Percentiles rank a stretch among this genome's conserved stretches.
These are phyloP conservation scores for Hypoxylon sp. DNA, from an alignment of 2,329 filamentous ascomycete genomes.

Conservation along the genomic window DNA sequence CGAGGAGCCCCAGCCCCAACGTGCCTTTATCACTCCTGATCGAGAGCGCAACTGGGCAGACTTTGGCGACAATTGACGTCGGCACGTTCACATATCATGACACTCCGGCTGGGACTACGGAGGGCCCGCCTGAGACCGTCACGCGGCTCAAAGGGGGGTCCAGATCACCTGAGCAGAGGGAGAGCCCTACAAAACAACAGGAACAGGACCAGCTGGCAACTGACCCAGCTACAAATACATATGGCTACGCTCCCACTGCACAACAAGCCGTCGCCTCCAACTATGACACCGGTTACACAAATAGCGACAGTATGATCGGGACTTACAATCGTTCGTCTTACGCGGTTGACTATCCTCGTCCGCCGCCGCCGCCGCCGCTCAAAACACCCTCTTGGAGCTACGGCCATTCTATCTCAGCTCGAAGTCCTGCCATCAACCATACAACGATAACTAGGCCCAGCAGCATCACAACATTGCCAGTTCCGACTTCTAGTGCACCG, in stretches of 20 bases:
- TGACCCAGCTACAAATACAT: constrained; percentile 67
- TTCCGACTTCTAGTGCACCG: constrained; percentile 63
- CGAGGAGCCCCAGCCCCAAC: constrained; percentile 64
- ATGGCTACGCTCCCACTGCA: constrained; percentile 70
- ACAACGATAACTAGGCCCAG: constrained; percentile 62
- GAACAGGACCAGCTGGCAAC: constrained; percentile 55
- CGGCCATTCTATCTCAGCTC: constrained; percentile 58
- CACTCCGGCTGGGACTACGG: constrained; percentile 54
- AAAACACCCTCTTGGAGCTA: constrained; percentile 64
- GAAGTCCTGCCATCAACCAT: constrained; percentile 61
- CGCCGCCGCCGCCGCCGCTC: constrained; percentile 55
- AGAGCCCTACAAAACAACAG: constrained; percentile 59
- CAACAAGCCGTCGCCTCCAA: constrained; percentile 61
- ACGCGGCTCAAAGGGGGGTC: constrained; percentile 57
- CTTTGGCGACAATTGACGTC: constrained; percentile 65
- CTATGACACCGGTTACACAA: constrained; percentile 55
- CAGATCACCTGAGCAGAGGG: constrained; percentile 61
- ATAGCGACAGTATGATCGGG: constrained; percentile 67
- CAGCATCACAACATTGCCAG: constrained; percentile 64
- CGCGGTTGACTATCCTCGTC: constrained; percentile 63
- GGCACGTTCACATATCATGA: constrained; percentile 64
- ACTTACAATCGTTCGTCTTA: constrained; percentile 69
- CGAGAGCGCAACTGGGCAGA: constrained; percentile 67
- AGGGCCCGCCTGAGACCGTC: constrained; percentile 59
- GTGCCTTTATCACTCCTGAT: constrained; percentile 70